Conservation (phyloP, 106 monocot genomes). For the Iris macrosiphon region DNA sequence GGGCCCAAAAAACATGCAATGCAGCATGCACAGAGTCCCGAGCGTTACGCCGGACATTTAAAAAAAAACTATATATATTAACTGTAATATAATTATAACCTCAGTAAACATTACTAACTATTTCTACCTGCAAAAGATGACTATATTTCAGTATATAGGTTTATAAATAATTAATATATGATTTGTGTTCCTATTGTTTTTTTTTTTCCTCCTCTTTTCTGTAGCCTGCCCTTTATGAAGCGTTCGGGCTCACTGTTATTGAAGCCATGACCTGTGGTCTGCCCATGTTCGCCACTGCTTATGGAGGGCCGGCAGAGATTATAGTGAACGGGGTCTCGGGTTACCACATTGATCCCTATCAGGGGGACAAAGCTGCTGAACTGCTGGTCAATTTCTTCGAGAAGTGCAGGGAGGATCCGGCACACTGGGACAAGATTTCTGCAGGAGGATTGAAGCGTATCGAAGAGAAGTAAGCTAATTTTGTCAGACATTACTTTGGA, state of each 20-base stretch:
- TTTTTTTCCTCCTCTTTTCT: background rate
- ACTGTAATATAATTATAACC: too few species aligned
- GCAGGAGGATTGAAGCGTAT: constrained; percentile 47
- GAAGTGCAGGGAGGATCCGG: constrained; percentile 43
- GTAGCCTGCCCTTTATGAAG: constrained; percentile 75
- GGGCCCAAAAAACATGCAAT: too few species aligned
- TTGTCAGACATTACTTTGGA: background rate
- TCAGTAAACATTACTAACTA: too few species aligned
- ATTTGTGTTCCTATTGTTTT: too few species aligned
- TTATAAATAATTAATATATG: too few species aligned
- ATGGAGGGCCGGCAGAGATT: constrained; percentile 53
- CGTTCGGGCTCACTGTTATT: constrained; percentile 67
- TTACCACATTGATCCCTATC: constrained; percentile 34
- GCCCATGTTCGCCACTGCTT: constrained; percentile 59
- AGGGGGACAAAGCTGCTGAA: constrained; percentile 16
- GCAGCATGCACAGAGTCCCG: too few species aligned
- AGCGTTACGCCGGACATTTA: too few species aligned
- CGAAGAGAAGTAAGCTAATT: constrained; percentile 48
- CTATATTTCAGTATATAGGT: too few species aligned
- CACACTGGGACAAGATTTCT: constrained; percentile 55
- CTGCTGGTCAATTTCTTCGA: constrained; percentile 54
- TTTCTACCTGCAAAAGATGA: too few species aligned
- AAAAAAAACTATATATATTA: too few species aligned
- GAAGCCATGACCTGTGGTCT: constrained; percentile 79
- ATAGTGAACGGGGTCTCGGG: constrained; percentile 63